Percentiles rank a stretch among this genome's conserved stretches.
phyloP scores from a whole-genome alignment of 139 green algal species.

The Klebsormidium nitens region DNA sequence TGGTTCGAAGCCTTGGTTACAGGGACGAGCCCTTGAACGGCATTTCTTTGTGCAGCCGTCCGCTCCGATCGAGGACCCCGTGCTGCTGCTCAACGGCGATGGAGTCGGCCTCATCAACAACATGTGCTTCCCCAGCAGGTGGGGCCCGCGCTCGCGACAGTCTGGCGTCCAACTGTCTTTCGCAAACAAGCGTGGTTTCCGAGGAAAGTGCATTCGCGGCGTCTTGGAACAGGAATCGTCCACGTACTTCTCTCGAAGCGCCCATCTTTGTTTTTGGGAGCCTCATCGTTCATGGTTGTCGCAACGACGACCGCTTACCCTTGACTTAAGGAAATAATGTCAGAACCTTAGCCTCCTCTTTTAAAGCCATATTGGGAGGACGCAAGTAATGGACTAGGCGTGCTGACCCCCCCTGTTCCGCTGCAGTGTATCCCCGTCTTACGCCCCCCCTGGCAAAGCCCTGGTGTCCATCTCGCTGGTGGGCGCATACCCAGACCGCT shows the following conservation, averaged over 20 bases:
- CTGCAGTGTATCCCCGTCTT: slow-evolving; percentile 68
- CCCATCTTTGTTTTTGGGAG: background rate
- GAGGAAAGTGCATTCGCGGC: too few relatives aligned
- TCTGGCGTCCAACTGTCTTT: background rate
- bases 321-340: background rate
- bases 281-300: background rate
- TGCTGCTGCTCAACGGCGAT: slow-evolving; percentile 90
- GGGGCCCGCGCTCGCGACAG: background rate
- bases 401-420: slow-evolving; percentile 14
- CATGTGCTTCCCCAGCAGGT: slow-evolving; percentile 72
- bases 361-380: background rate
- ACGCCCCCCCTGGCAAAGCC: slow-evolving; percentile 76
- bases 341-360: background rate
- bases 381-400: background rate
- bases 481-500: slow-evolving; percentile 37
- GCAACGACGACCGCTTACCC: background rate
- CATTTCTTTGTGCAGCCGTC: background rate
- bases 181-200: background rate
- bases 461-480: slow-evolving; percentile 88
- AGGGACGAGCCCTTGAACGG: too few relatives aligned
- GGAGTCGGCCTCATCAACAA: slow-evolving; percentile 84
- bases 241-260: background rate
- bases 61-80: slow-evolving; percentile 48
- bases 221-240: too few relatives aligned
- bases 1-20: too few relatives aligned